Base-by-base conservation (phyloP, 129 eudicot genomes). In the Arctium minus region DNA sequence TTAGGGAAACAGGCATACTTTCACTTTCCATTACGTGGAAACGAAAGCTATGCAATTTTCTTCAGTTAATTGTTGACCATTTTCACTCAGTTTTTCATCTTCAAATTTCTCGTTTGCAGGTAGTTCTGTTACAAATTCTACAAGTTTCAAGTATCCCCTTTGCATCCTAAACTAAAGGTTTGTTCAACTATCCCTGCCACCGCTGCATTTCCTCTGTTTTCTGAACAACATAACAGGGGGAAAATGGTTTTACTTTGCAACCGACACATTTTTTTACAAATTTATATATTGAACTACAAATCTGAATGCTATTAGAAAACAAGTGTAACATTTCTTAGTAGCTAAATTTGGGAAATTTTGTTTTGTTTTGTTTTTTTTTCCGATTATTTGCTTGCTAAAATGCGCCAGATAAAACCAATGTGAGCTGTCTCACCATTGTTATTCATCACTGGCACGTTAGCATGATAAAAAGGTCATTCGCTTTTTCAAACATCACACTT, bases 401-500 rank as follows among this genome's bases (percentile, higher is more conserved):
- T 83, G 39, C 74, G 78, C 65, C n/a, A 72, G 72, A 60, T 6
- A 64, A 74, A 82, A 82, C 60, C 60, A 68, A 75, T 67, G 48
- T 79, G 82, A 83, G 82, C 86, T 83, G 79, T 78, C 79, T 83
- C 82, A 71, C 82, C 86, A 72, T 85, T 82, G 68, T 73, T 73
- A 77, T 77, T 60, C 79, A 70, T 35, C 72, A 48, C 72, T 70
- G 18, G 71, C 78, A 83, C 80, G 71, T 85, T 84, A 73, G 80
- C 84, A 74, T 68, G 67, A 75, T 32, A 46, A 75, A 81, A 79
- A 82, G 85, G 5, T 50, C 70, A 32, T 44, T 80, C 75, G 15
- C 81, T 81, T 73, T 73, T 76, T 70, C 22, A 44, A 75, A 82
- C 60, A 42, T 73, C 18, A 71, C 80, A 65, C 75, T 18, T 48